Evolutionary conservation across 257 asterid genomes (phyloP).

Genomic region (Nicotiana sylvestris): DNA sequence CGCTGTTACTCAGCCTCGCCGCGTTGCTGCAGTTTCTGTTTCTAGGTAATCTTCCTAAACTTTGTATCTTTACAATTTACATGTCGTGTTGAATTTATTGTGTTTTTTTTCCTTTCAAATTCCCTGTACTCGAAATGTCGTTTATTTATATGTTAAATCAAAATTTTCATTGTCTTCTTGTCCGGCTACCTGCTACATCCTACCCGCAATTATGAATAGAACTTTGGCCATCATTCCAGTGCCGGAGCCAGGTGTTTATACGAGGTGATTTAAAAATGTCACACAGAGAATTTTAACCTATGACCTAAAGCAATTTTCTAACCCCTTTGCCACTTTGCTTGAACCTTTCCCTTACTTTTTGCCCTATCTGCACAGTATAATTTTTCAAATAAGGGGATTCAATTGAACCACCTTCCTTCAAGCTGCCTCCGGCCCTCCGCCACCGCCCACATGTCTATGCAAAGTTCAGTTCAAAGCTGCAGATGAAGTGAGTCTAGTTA

Average conservation of each 20-base stretch:
- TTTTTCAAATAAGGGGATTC: not conserved
- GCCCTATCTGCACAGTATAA: not conserved
- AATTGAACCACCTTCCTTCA: too few relatives aligned
- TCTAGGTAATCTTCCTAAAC: conserved; percentile 41
- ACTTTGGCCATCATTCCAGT: too few relatives aligned
- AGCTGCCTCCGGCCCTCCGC: too few relatives aligned
- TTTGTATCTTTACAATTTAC: too few relatives aligned
- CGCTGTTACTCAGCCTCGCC: conserved; percentile 96
- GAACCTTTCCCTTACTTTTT: not conserved
- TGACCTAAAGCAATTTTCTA: not conserved
- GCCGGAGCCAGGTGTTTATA: not conserved
- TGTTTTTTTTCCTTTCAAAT: not conserved
- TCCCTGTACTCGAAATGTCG: not conserved
- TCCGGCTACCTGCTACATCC: not conserved
- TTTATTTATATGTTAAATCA: too few relatives aligned
- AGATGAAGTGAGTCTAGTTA: not conserved
- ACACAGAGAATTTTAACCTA: too few relatives aligned
- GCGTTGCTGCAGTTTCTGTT: conserved; percentile 93
- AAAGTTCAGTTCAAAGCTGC: not conserved
- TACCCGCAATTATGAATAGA: too few relatives aligned
- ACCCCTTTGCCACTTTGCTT: not conserved
- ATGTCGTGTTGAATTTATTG: not conserved
- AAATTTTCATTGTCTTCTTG: not conserved
- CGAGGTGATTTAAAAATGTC: not conserved
- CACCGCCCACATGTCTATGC: not conserved